phyloP scores from a whole-genome alignment of 208 protist genomes.

The Borovskyia barvae region DNA sequence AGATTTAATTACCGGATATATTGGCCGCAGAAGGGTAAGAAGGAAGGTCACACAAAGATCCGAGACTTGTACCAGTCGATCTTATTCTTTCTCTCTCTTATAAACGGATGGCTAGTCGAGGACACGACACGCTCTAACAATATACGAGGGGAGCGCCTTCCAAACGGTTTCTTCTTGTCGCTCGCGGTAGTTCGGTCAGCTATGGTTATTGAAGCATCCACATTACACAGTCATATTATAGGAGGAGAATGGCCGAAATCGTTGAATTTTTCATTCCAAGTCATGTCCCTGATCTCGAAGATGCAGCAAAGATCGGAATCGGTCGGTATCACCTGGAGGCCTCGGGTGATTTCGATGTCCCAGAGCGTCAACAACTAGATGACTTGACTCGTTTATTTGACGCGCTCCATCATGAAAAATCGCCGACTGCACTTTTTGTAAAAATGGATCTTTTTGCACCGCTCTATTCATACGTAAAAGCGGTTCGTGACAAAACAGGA shows the following conservation, averaged over 20 bases:
- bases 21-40: no score
- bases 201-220: no score
- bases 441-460: conserved; percentile 66
- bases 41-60: no score
- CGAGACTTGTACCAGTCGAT: no score
- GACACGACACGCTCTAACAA: no score
- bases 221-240: no score
- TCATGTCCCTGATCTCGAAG: conserved; percentile 55
- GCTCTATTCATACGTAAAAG: conserved; percentile 77
- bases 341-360: conserved; percentile 70
- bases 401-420: conserved; percentile 76
- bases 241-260: conserved; percentile 34
- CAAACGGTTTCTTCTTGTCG: no score
- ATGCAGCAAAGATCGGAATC: conserved; percentile 31
- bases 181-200: no score
- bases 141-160: no score
- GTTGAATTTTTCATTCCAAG: conserved; percentile 80
- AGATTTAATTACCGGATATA: no score
- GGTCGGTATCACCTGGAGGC: conserved; percentile 59
- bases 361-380: conserved; percentile 69
- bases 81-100: no score
- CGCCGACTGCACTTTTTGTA: conserved; percentile 75
- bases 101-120: no score
- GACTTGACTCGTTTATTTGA: conserved; percentile 82
- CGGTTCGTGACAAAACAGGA: conserved; percentile 37